phyloP scores from a whole-genome alignment of 2,329 filamentous ascomycete species.

The Talaromyces sp. region DNA sequence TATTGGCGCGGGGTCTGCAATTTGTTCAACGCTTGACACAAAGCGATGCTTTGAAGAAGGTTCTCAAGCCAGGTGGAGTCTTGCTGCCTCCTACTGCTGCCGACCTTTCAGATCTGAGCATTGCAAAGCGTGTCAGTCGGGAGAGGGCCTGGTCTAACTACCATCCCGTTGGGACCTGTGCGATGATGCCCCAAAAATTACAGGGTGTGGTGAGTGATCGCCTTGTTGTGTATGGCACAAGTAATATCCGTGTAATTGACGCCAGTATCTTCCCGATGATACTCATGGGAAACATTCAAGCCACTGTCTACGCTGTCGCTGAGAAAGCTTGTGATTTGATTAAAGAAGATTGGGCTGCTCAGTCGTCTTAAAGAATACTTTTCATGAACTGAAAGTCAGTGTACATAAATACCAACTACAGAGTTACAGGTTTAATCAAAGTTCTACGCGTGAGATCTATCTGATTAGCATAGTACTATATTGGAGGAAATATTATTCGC shows the following conservation, averaged over 20 bases:
- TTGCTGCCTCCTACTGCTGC: neutral
- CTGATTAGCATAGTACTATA: too few species aligned
- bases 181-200: slow-evolving; percentile 23
- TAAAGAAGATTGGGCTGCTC: slow-evolving; percentile 17
- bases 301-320: slow-evolving; percentile 32
- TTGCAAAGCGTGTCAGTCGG: neutral
- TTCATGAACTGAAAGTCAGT: too few species aligned
- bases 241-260: slow-evolving; percentile 28
- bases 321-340: slow-evolving; percentile 36
- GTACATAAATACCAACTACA: too few species aligned
- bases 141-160: neutral
- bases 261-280: slow-evolving; percentile 30
- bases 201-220: slow-evolving; percentile 29
- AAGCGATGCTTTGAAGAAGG: neutral
- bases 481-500: too few species aligned
- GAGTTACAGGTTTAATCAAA: too few species aligned
- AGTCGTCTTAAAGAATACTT: too few species aligned
- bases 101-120: neutral
- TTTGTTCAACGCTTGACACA: neutral
- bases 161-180: slow-evolving; percentile 27
- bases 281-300: slow-evolving; percentile 29
- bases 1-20: neutral
- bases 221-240: slow-evolving; percentile 28
- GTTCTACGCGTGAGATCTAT: too few species aligned
- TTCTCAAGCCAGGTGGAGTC: neutral